Percentiles rank a stretch among this genome's conserved stretches.
Evolutionary conservation across 352 stramenopile species (phyloP).

Genomic region (Phytophthora aleatoria): DNA sequence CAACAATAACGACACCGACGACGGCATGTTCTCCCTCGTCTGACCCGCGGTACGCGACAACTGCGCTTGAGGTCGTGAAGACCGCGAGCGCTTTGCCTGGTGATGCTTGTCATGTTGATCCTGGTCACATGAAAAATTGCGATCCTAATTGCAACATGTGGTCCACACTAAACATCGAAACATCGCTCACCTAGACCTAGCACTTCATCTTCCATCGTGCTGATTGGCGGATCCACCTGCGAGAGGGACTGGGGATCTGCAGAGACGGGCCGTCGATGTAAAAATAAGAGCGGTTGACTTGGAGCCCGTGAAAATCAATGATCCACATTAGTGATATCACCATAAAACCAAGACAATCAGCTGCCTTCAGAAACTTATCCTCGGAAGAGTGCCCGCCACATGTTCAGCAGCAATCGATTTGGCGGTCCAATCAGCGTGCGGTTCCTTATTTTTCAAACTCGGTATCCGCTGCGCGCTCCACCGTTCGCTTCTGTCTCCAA

Average conservation of each 20-base stretch:
- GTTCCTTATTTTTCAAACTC: conserved; percentile 28
- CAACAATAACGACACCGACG: conserved; percentile 9
- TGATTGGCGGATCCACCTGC: conserved; percentile 21
- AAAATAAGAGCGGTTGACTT: conserved; percentile 11
- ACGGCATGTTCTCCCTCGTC: conserved; percentile 18
- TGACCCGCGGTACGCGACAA: conserved; percentile 29
- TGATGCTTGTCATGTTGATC: conserved; percentile 8
- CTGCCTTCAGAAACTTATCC: background rate
- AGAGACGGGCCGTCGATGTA: conserved; percentile 7
- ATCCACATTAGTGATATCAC: background rate
- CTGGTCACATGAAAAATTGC: background rate
- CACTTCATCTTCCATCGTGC: background rate
- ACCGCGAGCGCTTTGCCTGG: conserved; percentile 27
- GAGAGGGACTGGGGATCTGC: conserved; percentile 5
- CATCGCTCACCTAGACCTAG: background rate
- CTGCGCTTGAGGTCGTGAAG: conserved; percentile 16
- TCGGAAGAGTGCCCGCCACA: conserved; percentile 8
- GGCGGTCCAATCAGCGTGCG: conserved; percentile 13
- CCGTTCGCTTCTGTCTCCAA: conserved; percentile 29
- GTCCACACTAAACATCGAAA: background rate
- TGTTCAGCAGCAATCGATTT: conserved; percentile 8
- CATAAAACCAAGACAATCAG: background rate
- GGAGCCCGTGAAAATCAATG: background rate
- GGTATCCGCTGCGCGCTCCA: conserved; percentile 19
- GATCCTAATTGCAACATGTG: conserved; percentile 2